Base-by-base conservation (phyloP, 352 stramenopile species). In the Thraustochytrium striatum region DNA sequence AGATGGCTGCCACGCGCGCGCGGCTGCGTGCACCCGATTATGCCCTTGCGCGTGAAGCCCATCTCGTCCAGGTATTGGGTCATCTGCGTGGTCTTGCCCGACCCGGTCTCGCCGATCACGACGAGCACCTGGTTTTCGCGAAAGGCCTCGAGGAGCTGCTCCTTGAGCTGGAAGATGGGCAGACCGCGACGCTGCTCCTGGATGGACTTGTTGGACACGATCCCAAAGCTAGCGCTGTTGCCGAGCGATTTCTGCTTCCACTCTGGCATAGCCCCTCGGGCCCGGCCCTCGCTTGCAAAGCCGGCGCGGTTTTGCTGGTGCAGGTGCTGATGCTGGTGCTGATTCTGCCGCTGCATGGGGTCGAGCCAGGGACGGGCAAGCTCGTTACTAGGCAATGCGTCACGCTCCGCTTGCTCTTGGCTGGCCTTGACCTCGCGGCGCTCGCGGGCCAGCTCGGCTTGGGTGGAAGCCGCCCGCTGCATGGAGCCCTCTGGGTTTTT, bases 31-130 rank as follows among this genome's bases (percentile, higher is more conserved):
- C 95, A 99, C 0, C 97, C 91, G 69, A 99, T 98, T 21, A 97
- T 96, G 1, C 87, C 93, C 33, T 90, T 93, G n/a, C 93, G 95
- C n/a, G 92, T 97, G 1, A 98, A 85, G 0, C 95, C 96, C 85
- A 97, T 93, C 85, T 99, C 96, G 16, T 91, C 92, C 88, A 99
- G 95, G 85, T 99, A 99, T 84, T 99, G 97, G 2, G 96, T 99
- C 93, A 99, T 98, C 84, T 99, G 96, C 2, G 96, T 99, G 2
- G 96, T 99, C 84, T 99, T 99, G 43, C 96, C 96, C 0, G 87
- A 96, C 2, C 97, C 97, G 0, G 96, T 99, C 82, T 99, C 97
- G 59, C 97, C 97, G 72, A 99, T 98, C 3, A 99, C 96, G 0
- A 82, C 47, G 3, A 84, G 52, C 13, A 92, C 87, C 80, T 88